Percentiles rank a stretch among this genome's conserved stretches.
Conservation (phyloP, 2,329 filamentous ascomycete species). For the Neocucurbitaria cava region DNA sequence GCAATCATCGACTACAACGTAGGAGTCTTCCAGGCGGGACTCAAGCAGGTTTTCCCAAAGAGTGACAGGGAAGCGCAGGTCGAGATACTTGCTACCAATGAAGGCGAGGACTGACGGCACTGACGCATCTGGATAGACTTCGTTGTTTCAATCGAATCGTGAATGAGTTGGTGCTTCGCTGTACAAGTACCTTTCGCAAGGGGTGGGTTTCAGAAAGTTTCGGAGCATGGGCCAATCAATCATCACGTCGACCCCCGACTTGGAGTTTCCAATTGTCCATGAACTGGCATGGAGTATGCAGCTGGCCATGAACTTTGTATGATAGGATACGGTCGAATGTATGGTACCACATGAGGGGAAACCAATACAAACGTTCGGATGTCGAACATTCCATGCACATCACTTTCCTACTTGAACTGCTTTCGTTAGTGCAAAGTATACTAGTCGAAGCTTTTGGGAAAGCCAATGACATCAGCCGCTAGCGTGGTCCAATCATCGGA, state of each 20-base stretch:
- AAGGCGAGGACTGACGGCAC: constrained; percentile 1
- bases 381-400: not conserved
- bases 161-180: not conserved
- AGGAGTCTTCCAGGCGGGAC: constrained; percentile 77
- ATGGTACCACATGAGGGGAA: too few relatives aligned
- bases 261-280: not conserved
- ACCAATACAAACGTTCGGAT: not conserved
- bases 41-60: constrained; percentile 76
- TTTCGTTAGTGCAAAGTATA: not conserved
- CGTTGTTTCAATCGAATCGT: not conserved
- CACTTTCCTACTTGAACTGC: not conserved
- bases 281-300: not conserved
- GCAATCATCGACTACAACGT: constrained; percentile 88
- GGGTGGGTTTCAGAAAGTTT: not conserved
- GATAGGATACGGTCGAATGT: not conserved
- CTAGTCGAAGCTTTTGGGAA: constrained; percentile 4
- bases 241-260: not conserved
- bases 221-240: not conserved
- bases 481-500: constrained; percentile 22
- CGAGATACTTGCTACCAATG: constrained; percentile 30
- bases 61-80: constrained; percentile 40
- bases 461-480: constrained; percentile 21
- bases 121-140: not conserved
- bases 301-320: not conserved
- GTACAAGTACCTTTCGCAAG: too few relatives aligned